Conservation (phyloP, 371 early-diverging fungal genomes). For the Mortierella sp. region DNA sequence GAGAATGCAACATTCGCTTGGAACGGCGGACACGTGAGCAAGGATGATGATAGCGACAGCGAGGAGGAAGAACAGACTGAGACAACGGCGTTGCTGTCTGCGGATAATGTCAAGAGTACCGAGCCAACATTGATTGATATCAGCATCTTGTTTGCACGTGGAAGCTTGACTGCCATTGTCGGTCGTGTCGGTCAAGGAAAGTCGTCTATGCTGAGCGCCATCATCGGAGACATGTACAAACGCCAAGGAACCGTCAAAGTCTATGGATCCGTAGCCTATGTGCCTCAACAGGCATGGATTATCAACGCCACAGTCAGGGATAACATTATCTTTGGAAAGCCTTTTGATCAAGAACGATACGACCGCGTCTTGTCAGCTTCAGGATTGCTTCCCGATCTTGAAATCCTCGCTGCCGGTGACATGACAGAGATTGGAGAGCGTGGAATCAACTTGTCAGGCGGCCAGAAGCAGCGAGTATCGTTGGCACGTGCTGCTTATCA, state of each 20-base stretch:
- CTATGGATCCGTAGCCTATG: slow-evolving; percentile 59
- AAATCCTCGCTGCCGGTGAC: slow-evolving; percentile 69
- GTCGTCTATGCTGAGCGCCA: slow-evolving; percentile 56
- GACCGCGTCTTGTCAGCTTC: slow-evolving; percentile 58
- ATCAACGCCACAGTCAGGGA: slow-evolving; percentile 70
- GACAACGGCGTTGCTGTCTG: not conserved
- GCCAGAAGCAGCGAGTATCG: slow-evolving; percentile 62
- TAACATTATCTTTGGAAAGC: slow-evolving; percentile 73
- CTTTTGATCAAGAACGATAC: slow-evolving; percentile 60
- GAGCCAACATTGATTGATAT: slow-evolving; percentile 23
- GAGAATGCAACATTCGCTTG: slow-evolving; percentile 33
- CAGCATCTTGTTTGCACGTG: slow-evolving; percentile 33
- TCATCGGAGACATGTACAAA: slow-evolving; percentile 59
- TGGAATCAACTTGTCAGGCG: slow-evolving; percentile 64
- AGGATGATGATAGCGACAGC: not conserved
- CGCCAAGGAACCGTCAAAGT: slow-evolving; percentile 34
- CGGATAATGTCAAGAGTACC: not conserved
- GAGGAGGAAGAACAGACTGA: slow-evolving; percentile 6
- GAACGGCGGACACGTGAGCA: not conserved
- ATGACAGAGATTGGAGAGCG: slow-evolving; percentile 64
- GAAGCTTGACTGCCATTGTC: slow-evolving; percentile 52
- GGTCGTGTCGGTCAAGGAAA: slow-evolving; percentile 64
- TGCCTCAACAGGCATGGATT: slow-evolving; percentile 75
- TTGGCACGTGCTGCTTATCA: slow-evolving; percentile 76
- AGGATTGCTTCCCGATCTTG: slow-evolving; percentile 69